Evolutionary conservation across 2,329 filamentous ascomycete genomes (phyloP), one percentile per base, ranked within the genome.

Genomic region (Alternaria consortialis): DNA sequence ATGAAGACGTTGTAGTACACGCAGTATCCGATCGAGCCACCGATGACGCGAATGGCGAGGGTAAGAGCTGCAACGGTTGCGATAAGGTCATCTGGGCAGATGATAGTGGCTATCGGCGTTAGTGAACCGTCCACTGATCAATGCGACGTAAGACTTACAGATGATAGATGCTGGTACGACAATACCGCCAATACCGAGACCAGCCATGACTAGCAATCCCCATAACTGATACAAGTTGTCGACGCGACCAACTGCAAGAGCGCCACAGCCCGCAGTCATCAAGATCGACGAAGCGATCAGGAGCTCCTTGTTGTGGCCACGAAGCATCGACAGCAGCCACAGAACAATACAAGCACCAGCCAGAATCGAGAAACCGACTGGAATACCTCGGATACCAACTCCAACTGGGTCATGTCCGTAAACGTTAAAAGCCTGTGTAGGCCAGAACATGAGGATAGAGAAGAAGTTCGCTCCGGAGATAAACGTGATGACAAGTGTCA

Each of bases 71-170:
- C 85, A 48, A 90, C 84, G 1, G 89, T 91, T 23, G 87, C 89
- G 65, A 91, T 91, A 2, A 91, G 82, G 60, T 91, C 88, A 71
- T 89, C 87, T 0, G 88, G 88, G 65, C 88, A 90, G 67, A 91
- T 87, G 69, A 91, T 90, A 2, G 87, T 89, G 4, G 87, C 86
- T 67, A 9, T 8, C 5, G 7, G 15, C 13, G 8, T 68, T 11
- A 68, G 65, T 4, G 13, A 34, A 2, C 37, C 8, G 15, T 54
- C 37, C 5, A 6, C 13, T 12, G 23, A 48, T 6, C 2, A 13
- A 13, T 17, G n/a, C 13, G 23, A 17, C 2, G 12, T 2, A 8
- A 37, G 29, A 59, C 65, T 61, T 61, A 66, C 63, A 69, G n/a
- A 91, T 88, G 62, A 91, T 88, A 1, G 86, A 88, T 2, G 87